These are phyloP conservation scores for Fusarium gaditjirri DNA, from an alignment of 2,329 filamentous ascomycete genomes.

Conservation along the genomic window DNA sequence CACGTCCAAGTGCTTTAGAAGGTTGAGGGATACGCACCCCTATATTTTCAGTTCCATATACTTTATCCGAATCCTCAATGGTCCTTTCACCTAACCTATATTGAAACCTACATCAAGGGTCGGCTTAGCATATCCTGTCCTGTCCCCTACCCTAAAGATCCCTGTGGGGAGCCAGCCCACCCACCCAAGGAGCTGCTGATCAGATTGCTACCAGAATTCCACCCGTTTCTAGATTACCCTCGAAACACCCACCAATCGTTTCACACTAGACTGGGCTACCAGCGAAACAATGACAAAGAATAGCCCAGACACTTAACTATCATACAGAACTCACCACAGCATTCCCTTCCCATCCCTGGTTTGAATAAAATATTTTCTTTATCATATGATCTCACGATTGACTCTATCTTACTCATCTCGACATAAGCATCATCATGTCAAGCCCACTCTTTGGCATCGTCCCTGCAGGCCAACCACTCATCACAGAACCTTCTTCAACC, in stretches of 20 bases:
- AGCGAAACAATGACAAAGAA: conserved; percentile 22
- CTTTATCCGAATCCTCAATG: not conserved
- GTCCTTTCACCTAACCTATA: not conserved
- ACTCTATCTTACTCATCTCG: not conserved
- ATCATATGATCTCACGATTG: not conserved
- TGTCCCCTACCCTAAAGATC: conserved; percentile 27
- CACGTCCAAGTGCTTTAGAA: not conserved
- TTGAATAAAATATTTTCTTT: not conserved
- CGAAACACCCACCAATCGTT: conserved; percentile 35
- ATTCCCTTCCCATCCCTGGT: not conserved
- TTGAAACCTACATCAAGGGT: not conserved
- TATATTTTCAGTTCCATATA: not conserved
- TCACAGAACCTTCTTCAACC: conserved; percentile 64
- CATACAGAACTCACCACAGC: conserved; percentile 8
- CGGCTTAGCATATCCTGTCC: not conserved
- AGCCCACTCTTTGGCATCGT: conserved; percentile 67
- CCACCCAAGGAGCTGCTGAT: too few species aligned
- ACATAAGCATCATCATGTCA: conserved; percentile 1
- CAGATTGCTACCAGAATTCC: not conserved
- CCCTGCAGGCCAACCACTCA: conserved; percentile 67
- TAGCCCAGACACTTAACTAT: not conserved
- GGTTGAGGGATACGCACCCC: too few species aligned
- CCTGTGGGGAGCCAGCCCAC: not conserved
- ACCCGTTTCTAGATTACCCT: conserved; percentile 33
- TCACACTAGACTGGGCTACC: conserved; percentile 20